Evolutionary conservation across 116 monocot genomes (phyloP), one percentile per base, ranked within the genome.

Genomic region (Trichopus zeylanicus): DNA sequence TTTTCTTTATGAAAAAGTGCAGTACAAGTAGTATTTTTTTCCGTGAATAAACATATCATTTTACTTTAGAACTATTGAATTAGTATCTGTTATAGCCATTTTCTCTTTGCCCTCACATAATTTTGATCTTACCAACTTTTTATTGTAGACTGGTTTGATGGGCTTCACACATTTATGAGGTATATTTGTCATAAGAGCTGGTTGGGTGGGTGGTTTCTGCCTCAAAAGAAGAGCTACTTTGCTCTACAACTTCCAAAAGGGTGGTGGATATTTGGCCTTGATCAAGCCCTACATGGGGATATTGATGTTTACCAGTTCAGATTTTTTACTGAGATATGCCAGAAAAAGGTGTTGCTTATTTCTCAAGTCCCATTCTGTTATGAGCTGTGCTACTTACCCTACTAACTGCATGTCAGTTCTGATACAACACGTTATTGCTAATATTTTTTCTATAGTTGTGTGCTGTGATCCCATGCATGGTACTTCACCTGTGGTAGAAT

Each of bases 241-340:
- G 94, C 86, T 16, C 74, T 94, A 51, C 72, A 89, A 49, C 89
- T 94, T 64, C 86, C 94, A 0, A 86, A 78, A 74, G 89, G 94
- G 47, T 94, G 94, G 94, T 94, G 94, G 94, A 66, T 94, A 46
- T 94, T 94, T 74, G 94, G 94, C 46, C 83, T 94, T 69, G 89
- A 94, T 59, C 90, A 89, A 59, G 94, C 94, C 34, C 86, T 94
- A 15, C 94, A 94, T 78, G 76, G 76, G 39, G 94, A 94, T 47
- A 94, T 94, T 71, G 94, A 94, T 76, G 89, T 89, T 15, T 94
- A 86, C 62, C 94, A 94, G 55, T 94, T 89, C 70, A 83, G 80
- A 51, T 94, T 94, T 78, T 94, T 94, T 72, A 76, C 86, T 8
- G 81, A 94, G 35, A 53, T 95, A 61, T 86, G 83, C 38, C 67